Evolutionary conservation across 129 eudicot species (phyloP), one percentile per base, ranked within the genome.

Genomic region (Apium graveolens): DNA sequence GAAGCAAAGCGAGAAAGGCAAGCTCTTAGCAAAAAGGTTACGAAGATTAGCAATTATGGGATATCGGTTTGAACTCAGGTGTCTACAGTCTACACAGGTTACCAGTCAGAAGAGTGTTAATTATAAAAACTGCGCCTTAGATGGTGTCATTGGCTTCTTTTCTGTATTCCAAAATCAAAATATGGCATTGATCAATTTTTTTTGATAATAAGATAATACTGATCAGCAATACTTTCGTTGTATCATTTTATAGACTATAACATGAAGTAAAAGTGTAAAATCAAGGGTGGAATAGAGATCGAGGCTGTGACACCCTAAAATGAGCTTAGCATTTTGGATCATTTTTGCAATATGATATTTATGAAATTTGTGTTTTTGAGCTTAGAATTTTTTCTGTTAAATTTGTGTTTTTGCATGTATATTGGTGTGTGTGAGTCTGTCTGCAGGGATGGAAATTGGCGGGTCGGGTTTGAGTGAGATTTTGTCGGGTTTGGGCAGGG

Each of bases 11-110:
- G 76, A 53, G 99, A 95, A 84, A 86, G 90, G 83, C 82, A 51
- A 51, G 86, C 78, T 62, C 91, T 95, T 32, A 76, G 81, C 84
- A 95, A 91, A 85, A 92, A 88, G 85, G 97, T 95, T 26, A 71
- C 88, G 42, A 95, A 90, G 91, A 95, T 91, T 74, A 90, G 92
- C 79, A 88, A 95, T 70, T 87, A 95, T 73, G 98, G 96, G 75
- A 95, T 91, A 60, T 91, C 98, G 1, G 86, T 95, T 76, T 95
- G 85, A 95, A 32, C 34, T 74, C 49, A 8, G 75, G 73, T 63
- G 37, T 63, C 18, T 43, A 13, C 63, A 73, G n/a, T n/a, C n/a
- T n/a, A n/a, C n/a, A n/a, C 65, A 76, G 27, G 18, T 35, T 24
- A 69, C 72, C 26, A 26, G 7, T 12, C 32, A 42, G 16, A 10